These are phyloP conservation scores for Urtica urens DNA, from an alignment of 306 rosid genomes.

Conservation along the genomic window DNA sequence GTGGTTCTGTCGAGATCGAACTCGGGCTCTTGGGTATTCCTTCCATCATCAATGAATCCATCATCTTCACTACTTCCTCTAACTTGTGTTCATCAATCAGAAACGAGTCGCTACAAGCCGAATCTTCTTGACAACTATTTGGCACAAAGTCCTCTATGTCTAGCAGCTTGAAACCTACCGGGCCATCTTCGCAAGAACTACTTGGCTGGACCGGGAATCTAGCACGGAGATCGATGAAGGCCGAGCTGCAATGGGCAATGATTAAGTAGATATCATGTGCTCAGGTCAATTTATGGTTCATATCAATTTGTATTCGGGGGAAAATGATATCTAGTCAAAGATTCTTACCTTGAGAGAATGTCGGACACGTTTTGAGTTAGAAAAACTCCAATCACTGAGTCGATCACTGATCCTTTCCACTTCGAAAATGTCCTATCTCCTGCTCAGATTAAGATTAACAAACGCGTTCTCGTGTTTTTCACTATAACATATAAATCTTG, in stretches of 20 bases:
- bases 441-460: conserved; percentile 13
- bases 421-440: conserved; percentile 34
- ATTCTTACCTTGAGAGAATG: conserved; percentile 51
- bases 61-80: not conserved
- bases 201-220: conserved; percentile 24
- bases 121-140: not conserved
- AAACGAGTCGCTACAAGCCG: not conserved
- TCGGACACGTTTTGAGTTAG: conserved; percentile 48
- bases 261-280: too few species aligned
- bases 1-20: not conserved
- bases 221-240: conserved; percentile 57
- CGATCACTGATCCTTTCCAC: conserved; percentile 50
- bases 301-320: too few species aligned
- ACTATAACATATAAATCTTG: not conserved
- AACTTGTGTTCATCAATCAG: not conserved
- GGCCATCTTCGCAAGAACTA: not conserved
- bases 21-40: not conserved
- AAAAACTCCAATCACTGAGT: conserved; percentile 44
- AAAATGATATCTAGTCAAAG: too few species aligned
- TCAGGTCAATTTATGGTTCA: too few species aligned
- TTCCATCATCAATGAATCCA: not conserved
- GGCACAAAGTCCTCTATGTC: not conserved
- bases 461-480: not conserved
- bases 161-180: not conserved
- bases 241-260: too few species aligned